A percentile compares a stretch with the other conserved stretches of the same genome.
These are phyloP conservation scores for Trichocladium antarcticum DNA, from an alignment of 495 filamentous ascomycete species.

Conservation along the genomic window DNA sequence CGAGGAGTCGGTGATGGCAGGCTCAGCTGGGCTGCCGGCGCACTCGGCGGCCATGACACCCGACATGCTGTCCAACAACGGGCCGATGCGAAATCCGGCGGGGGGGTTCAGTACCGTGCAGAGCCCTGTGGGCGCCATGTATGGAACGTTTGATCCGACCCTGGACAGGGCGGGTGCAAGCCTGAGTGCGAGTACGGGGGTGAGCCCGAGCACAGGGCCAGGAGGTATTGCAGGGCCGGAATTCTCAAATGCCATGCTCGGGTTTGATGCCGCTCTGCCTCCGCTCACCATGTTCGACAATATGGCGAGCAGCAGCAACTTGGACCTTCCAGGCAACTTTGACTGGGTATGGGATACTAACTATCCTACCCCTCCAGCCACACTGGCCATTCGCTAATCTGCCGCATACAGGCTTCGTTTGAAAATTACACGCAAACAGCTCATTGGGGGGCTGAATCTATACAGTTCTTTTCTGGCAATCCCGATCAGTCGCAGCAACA, in stretches of 20 bases:
- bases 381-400: neutral
- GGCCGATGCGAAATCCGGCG: conserved; percentile 48
- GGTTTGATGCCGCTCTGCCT: conserved; percentile 41
- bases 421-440: conserved; percentile 41
- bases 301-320: conserved; percentile 31
- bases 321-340: conserved; percentile 47
- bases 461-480: conserved; percentile 38
- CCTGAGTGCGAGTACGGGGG: neutral
- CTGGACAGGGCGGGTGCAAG: conserved; percentile 12
- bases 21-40: conserved; percentile 36
- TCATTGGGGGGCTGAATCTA: conserved; percentile 36
- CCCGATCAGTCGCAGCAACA: conserved; percentile 28
- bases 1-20: conserved; percentile 22
- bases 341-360: conserved; percentile 56
- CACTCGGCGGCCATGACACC: conserved; percentile 73
- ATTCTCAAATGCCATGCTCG: conserved; percentile 46
- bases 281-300: conserved; percentile 43
- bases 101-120: conserved; percentile 26
- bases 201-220: conserved; percentile 15
- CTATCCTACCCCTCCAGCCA: neutral
- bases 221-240: conserved; percentile 30
- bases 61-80: conserved; percentile 64
- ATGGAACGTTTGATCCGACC: conserved; percentile 26
- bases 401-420: conserved; percentile 33
- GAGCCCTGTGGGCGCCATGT: conserved; percentile 32